Conservation (phyloP, 192 early-diverging fungal genomes). For the Backusella parvicylindrica region DNA sequence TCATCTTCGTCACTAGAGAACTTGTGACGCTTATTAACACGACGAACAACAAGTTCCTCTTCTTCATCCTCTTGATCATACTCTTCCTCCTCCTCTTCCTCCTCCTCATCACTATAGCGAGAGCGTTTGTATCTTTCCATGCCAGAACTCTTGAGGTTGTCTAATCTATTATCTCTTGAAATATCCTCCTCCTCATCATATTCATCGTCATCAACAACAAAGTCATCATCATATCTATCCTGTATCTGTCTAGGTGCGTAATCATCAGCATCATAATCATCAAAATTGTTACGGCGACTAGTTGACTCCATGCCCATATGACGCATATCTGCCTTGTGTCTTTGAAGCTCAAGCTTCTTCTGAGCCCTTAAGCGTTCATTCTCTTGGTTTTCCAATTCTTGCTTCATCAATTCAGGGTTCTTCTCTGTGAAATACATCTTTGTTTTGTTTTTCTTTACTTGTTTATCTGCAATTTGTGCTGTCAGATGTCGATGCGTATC, state of each 20-base stretch:
- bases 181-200: conserved; percentile 39
- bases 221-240: conserved; percentile 46
- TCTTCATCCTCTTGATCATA: conserved; percentile 30
- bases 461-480: conserved; percentile 60
- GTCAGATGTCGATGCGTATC: conserved; percentile 65
- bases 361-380: conserved; percentile 57
- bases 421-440: conserved; percentile 60
- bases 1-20: conserved; percentile 35
- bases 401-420: conserved; percentile 66
- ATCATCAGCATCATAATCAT: conserved; percentile 37
- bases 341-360: conserved; percentile 44
- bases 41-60: conserved; percentile 20
- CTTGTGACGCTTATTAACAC: conserved; percentile 17
- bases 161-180: conserved; percentile 30
- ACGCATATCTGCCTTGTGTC: conserved; percentile 29
- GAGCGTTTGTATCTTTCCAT: conserved; percentile 25
- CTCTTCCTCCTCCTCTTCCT: conserved; percentile 23
- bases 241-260: background rate
- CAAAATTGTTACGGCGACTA: conserved; percentile 36
- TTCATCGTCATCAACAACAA: conserved; percentile 56
- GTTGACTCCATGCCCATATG: conserved; percentile 28
- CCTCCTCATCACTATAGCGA: conserved; percentile 32
- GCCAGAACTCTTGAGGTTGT: conserved; percentile 16
- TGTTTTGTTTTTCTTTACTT: conserved; percentile 60
- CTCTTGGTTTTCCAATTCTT: conserved; percentile 57